Percentiles rank a stretch among this genome's conserved stretches.
Conservation (phyloP, 257 asterid species). For the Scutellaria galericulata region DNA sequence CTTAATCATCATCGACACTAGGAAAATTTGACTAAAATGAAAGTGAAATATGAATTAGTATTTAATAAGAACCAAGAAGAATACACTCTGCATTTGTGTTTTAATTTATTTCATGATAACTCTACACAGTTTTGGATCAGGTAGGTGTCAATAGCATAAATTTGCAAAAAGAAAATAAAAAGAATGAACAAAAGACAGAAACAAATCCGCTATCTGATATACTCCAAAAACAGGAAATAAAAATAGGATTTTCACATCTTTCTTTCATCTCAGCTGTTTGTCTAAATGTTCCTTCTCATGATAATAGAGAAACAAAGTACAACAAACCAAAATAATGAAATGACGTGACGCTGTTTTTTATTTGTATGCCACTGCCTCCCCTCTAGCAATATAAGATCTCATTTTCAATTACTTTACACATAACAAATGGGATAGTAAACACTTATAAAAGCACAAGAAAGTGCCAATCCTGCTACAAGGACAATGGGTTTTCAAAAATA, state of each 20-base stretch:
- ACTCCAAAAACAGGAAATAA: neutral
- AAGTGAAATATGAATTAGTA: neutral
- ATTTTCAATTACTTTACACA: neutral
- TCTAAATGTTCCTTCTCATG: neutral
- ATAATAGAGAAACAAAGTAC: neutral
- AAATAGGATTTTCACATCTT: neutral
- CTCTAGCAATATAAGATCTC: constrained; percentile 3
- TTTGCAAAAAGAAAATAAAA: neutral
- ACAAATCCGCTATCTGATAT: neutral
- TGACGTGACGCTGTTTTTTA: neutral
- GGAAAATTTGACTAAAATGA: neutral
- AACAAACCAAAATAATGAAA: constrained; percentile 12
- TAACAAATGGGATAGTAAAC: neutral
- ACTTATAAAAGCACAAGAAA: neutral
- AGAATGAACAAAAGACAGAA: neutral
- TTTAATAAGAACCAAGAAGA: neutral
- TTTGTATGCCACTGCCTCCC: neutral
- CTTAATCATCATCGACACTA: neutral
- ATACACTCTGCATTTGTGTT: neutral
- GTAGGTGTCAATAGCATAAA: neutral
- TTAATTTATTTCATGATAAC: neutral
- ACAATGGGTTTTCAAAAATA: neutral
- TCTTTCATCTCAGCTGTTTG: neutral
- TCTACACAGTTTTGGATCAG: neutral
- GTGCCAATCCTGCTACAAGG: constrained; percentile 2